phyloP scores from a whole-genome alignment of 192 early-diverging fungal genomes.

The Entomortierella beljakovae region DNA sequence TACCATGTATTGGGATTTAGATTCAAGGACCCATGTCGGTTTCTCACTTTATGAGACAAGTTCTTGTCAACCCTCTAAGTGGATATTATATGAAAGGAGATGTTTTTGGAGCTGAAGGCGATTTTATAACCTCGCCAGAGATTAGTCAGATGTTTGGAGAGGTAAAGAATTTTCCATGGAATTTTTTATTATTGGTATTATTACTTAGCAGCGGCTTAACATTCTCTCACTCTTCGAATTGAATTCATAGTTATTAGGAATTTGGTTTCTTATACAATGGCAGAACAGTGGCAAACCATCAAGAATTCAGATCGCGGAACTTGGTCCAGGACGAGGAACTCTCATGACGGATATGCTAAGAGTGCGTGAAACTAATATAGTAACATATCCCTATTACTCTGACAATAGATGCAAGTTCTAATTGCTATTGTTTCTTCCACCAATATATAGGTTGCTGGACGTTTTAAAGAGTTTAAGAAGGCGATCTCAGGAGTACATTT shows the following conservation, averaged over 20 bases:
- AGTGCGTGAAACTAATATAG: slow-evolving; percentile 57
- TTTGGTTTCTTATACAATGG: slow-evolving; percentile 93
- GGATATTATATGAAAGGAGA: slow-evolving; percentile 96
- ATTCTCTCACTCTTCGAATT: neutral
- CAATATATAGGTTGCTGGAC: slow-evolving; percentile 60
- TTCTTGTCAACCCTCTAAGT: slow-evolving; percentile 85
- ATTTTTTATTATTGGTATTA: neutral
- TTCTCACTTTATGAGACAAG: slow-evolving; percentile 89
- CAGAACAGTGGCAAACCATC: slow-evolving; percentile 71
- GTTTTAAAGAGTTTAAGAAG: slow-evolving; percentile 76
- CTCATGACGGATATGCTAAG: slow-evolving; percentile 93
- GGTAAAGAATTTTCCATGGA: slow-evolving; percentile 43
- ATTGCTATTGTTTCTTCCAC: neutral
- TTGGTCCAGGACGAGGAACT: slow-evolving; percentile 96
- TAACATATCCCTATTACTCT: too few relatives aligned
- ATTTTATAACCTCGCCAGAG: slow-evolving; percentile 97
- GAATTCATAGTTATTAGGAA: slow-evolving; percentile 73
- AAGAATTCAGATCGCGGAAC: slow-evolving; percentile 73
- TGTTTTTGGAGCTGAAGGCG: slow-evolving; percentile 90
- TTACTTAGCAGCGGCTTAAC: neutral
- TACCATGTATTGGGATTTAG: slow-evolving; percentile 26
- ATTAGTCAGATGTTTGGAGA: slow-evolving; percentile 99
- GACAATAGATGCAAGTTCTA: too few relatives aligned
- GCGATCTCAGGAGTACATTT: slow-evolving; percentile 78
- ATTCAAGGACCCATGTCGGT: slow-evolving; percentile 81